These are phyloP conservation scores for Hsuehochloa calcarea DNA, from an alignment of 176 grass and related monocot genomes.

Conservation along the genomic window DNA sequence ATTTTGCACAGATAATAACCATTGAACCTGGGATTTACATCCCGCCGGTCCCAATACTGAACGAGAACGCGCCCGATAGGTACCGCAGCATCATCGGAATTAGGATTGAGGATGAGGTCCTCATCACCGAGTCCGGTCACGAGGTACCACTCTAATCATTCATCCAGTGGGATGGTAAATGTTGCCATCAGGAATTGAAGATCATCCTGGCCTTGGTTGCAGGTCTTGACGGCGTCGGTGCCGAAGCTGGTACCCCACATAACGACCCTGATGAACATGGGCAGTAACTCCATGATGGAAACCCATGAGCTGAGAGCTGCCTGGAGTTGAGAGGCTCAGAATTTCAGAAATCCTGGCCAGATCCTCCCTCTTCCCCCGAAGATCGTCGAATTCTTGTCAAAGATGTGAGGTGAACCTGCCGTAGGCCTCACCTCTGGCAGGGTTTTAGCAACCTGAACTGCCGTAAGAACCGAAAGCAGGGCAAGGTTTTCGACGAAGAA, in stretches of 20 bases:
- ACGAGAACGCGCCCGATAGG: constrained; percentile 60
- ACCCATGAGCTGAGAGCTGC: constrained; percentile 37
- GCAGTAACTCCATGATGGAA: constrained; percentile 1
- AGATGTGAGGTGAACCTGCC: too few relatives aligned
- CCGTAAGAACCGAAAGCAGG: background rate
- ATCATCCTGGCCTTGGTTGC: constrained; percentile 2
- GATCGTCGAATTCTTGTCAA: background rate
- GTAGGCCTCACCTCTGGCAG: background rate
- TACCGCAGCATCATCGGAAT: constrained; percentile 75
- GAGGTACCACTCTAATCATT: constrained; percentile 49
- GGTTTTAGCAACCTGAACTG: background rate
- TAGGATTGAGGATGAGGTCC: constrained; percentile 93
- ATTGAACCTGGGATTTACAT: constrained; percentile 93
- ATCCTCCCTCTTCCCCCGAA: background rate
- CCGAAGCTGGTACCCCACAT: constrained; percentile 78
- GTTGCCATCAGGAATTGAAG: constrained; percentile 13
- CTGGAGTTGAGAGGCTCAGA: constrained; percentile 11
- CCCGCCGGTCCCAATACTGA: constrained; percentile 50
- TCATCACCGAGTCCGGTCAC: constrained; percentile 75
- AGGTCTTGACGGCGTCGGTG: constrained; percentile 84
- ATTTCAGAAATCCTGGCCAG: background rate
- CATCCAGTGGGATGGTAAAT: background rate
- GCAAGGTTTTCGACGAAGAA: background rate
- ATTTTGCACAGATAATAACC: constrained; percentile 63
- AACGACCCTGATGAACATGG: constrained; percentile 63